Evolutionary conservation across 805 yeast species (phyloP).

Genomic region (Grigorovia transvaalensis): DNA sequence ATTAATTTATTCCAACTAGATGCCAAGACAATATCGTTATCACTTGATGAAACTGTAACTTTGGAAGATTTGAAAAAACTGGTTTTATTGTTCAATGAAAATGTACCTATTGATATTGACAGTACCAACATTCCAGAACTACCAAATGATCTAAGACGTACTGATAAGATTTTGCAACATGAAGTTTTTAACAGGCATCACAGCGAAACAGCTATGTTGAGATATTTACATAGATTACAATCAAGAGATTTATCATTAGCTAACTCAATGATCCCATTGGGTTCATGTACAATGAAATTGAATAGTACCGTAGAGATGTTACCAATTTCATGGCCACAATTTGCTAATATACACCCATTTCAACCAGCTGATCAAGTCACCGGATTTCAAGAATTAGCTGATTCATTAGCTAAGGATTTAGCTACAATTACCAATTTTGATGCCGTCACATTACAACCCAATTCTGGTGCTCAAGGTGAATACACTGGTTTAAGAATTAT

Average conservation of each 20-base stretch:
- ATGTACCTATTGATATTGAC: slow-evolving; percentile 12
- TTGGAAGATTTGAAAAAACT: slow-evolving; percentile 49
- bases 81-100: slow-evolving; percentile 42
- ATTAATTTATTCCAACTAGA: slow-evolving; percentile 70
- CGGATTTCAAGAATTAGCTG: slow-evolving; percentile 70
- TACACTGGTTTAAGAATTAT: slow-evolving; percentile 88
- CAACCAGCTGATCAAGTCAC: slow-evolving; percentile 81
- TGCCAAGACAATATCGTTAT: slow-evolving; percentile 53
- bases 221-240: slow-evolving; percentile 81
- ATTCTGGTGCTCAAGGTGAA: slow-evolving; percentile 98
- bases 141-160: slow-evolving; percentile 41
- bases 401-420: slow-evolving; percentile 72
- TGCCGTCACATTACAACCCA: slow-evolving; percentile 87
- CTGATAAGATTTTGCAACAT: slow-evolving; percentile 52
- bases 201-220: slow-evolving; percentile 88
- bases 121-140: slow-evolving; percentile 36
- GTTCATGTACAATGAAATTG: slow-evolving; percentile 96
- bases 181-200: slow-evolving; percentile 80
- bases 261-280: slow-evolving; percentile 93
- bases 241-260: slow-evolving; percentile 86
- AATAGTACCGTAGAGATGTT: slow-evolving; percentile 93
- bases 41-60: slow-evolving; percentile 84
- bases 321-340: slow-evolving; percentile 91
- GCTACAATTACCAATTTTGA: slow-evolving; percentile 90
- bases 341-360: slow-evolving; percentile 82